A percentile compares a stretch with the other conserved stretches of the same genome.
phyloP scores from a whole-genome alignment of 371 early-diverging fungal genomes.

The Fennellomyces sp. region DNA sequence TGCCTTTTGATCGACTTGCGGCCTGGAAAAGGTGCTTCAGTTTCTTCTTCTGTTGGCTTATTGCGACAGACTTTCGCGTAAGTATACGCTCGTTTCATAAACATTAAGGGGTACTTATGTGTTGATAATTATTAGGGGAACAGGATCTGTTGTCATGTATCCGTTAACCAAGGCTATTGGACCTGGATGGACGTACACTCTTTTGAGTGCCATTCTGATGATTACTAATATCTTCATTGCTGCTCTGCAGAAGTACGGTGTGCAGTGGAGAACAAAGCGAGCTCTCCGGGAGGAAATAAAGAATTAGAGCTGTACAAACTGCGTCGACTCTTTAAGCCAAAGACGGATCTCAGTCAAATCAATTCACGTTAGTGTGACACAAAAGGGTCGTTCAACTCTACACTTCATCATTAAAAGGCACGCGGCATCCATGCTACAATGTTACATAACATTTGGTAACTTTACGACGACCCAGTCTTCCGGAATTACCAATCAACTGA shows the following conservation, averaged over 20 bases:
- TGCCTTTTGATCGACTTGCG: constrained; percentile 36
- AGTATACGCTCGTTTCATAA: not conserved
- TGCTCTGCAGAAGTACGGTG: constrained; percentile 6
- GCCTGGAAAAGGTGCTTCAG: constrained; percentile 42
- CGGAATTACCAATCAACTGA: not conserved
- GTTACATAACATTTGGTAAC: constrained; percentile 63
- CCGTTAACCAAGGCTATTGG: constrained; percentile 38
- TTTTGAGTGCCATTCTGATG: constrained; percentile 23
- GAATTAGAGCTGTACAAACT: no score
- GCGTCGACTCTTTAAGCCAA: no score
- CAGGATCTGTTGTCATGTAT: constrained; percentile 28
- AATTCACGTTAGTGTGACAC: no score
- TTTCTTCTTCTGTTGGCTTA: constrained; percentile 39
- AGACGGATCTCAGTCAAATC: no score
- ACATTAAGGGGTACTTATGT: not conserved
- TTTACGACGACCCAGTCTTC: not conserved
- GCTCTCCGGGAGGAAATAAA: not conserved
- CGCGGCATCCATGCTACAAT: constrained; percentile 11
- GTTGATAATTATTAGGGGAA: constrained; percentile 20
- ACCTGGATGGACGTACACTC: constrained; percentile 38
- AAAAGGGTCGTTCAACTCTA: no score
- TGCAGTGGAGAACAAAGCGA: constrained; percentile 3
- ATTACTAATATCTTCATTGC: constrained; percentile 4
- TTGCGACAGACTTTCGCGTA: constrained; percentile 38
- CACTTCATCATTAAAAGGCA: not conserved